Base-by-base conservation (phyloP, 495 filamentous ascomycete species). In the Trichoderma gamsii region DNA sequence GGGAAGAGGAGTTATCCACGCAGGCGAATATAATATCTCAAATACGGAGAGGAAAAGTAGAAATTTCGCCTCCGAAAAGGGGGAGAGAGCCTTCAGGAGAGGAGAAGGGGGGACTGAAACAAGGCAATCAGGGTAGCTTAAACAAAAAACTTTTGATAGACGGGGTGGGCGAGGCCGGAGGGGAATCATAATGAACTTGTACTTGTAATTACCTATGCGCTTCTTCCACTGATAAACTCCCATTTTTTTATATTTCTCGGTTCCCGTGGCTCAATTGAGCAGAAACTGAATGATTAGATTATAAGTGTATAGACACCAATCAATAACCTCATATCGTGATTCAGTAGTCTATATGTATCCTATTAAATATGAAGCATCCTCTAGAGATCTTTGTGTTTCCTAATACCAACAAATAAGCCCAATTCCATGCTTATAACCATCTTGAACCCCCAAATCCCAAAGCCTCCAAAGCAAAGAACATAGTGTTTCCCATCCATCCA, bases 191-290 rank as follows among this genome's bases (percentile, higher is more conserved):
- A 65, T 32, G 32, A 6, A 66, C 65, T 12, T 66, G 65, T 66
- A 66, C 44, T 66, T 27, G 38, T 66, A 66, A 27, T 66, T 38
- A 38, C 35, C 35, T 66, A 18, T 32, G 35, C 41, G 63, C 63
- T 41, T 46, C 41, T 41, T 51, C 16, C 3, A 11, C 29, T 5
- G 15, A 23, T 65, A 41, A 66, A 64, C 63, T 32, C 63, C 18
- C 51, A n/a, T 25, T 56, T 15, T 7, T 7, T 38, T 3, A 7
- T 38, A 7, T 38, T 38, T 38, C 7, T 38, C 0, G 0, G 3
- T 38, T 38, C 5, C 5, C 5, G 35, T 38, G n/a, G n/a, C n/a
- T n/a, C n/a, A n/a, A n/a, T n/a, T 29, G 4, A 29, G 4, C 29
- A 29, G 29, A 29, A 29, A 29, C 29, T 29, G 29, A 29, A 29